phyloP scores from a whole-genome alignment of 2,329 filamentous ascomycete genomes.

The Leptographium lundbergii region DNA sequence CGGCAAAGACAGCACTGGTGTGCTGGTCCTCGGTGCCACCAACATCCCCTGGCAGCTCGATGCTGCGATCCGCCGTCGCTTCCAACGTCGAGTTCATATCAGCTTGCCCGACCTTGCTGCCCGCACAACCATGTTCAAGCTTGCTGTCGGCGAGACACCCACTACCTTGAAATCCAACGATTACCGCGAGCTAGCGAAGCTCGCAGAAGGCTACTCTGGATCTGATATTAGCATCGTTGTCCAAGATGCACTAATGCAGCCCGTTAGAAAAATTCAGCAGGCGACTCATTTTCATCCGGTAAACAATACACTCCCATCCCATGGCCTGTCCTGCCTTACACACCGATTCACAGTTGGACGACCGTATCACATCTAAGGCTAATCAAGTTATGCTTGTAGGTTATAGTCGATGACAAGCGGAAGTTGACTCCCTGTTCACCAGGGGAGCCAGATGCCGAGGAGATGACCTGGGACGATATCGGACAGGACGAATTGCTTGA shows the following conservation, averaged over 20 bases:
- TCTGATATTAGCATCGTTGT: conserved; percentile 94
- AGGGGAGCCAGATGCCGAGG: conserved; percentile 69
- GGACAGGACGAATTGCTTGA: conserved; percentile 76
- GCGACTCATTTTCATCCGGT: conserved; percentile 97
- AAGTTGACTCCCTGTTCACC: conserved; percentile 87
- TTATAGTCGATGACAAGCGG: conserved; percentile 52
- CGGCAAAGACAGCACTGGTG: conserved; percentile 85
- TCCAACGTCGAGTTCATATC: conserved; percentile 94
- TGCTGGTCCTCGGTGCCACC: conserved; percentile 88
- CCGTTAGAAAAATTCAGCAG: conserved; percentile 89
- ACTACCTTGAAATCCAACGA: conserved; percentile 70
- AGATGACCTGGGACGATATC: conserved; percentile 89
- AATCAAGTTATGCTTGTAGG: conserved; percentile 31
- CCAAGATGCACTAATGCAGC: conserved; percentile 94
- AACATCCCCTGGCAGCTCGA: conserved; percentile 99
- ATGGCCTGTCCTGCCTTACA: neutral
- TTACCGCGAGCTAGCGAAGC: conserved; percentile 63
- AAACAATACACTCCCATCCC: conserved; percentile 10
- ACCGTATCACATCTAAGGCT: neutral
- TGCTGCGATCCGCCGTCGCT: conserved; percentile 86
- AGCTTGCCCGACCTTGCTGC: conserved; percentile 78
- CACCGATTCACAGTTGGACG: neutral
- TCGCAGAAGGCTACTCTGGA: conserved; percentile 89
- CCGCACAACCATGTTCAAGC: conserved; percentile 87
- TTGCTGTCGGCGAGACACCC: conserved; percentile 85